Evolutionary conservation across 2,329 filamentous ascomycete species (phyloP).

Genomic region (Coleophoma crateriformis): DNA sequence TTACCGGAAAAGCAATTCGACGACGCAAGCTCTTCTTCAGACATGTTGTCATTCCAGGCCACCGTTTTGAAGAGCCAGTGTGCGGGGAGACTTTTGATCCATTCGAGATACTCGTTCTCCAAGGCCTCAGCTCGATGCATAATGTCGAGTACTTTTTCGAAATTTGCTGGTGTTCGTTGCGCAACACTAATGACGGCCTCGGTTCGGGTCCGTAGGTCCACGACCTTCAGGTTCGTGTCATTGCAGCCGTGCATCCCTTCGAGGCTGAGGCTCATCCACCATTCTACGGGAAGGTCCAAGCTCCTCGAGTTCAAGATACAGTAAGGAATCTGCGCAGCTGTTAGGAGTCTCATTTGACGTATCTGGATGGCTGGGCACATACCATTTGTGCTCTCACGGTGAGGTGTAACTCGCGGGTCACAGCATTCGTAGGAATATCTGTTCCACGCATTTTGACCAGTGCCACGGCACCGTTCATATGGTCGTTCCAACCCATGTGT

Average conservation of each 20-base stretch:
- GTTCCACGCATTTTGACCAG: slow-evolving; percentile 48
- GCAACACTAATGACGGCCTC: slow-evolving; percentile 42
- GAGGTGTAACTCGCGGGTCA: neutral
- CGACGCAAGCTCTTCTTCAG: slow-evolving; percentile 40
- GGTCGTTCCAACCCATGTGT: slow-evolving; percentile 53
- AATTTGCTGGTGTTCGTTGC: slow-evolving; percentile 38
- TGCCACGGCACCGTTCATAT: slow-evolving; percentile 53
- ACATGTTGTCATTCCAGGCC: slow-evolving; percentile 46
- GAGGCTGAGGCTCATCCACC: slow-evolving; percentile 50
- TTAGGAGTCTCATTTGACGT: neutral
- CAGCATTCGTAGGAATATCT: neutral
- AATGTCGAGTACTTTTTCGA: slow-evolving; percentile 42
- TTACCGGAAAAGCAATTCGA: slow-evolving; percentile 52
- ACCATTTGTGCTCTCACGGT: slow-evolving; percentile 1
- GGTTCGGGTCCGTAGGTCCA: slow-evolving; percentile 46
- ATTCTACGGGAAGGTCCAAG: slow-evolving; percentile 46
- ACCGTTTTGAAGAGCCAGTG: slow-evolving; percentile 43
- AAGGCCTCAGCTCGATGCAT: slow-evolving; percentile 43
- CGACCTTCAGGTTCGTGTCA: slow-evolving; percentile 44
- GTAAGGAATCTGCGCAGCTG: neutral
- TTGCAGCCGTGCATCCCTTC: slow-evolving; percentile 34
- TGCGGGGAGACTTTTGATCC: slow-evolving; percentile 43
- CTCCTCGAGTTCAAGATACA: slow-evolving; percentile 44
- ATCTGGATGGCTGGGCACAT: neutral
- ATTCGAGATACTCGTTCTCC: slow-evolving; percentile 43